These are phyloP conservation scores for Lagenaria siceraria DNA, from an alignment of 306 rosid genomes.

Conservation along the genomic window DNA sequence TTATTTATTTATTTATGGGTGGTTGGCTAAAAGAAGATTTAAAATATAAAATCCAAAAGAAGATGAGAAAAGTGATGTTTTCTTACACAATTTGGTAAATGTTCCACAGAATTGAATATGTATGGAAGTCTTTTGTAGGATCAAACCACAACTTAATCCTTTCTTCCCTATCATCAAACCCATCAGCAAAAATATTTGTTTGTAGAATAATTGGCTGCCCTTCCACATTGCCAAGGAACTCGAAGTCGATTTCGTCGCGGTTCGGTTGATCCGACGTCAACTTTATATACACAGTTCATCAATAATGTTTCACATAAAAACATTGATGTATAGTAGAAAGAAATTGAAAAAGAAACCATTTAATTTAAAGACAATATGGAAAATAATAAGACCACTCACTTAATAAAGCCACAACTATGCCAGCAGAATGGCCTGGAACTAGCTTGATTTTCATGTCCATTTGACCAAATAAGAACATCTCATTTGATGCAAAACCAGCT, in stretches of 20 bases:
- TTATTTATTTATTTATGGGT: not conserved
- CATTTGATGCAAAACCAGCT: constrained; percentile 70
- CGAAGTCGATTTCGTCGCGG: constrained; percentile 75
- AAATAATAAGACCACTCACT: constrained; percentile 30
- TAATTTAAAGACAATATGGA: not conserved
- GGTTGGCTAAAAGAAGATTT: not conserved
- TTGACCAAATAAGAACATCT: constrained; percentile 79
- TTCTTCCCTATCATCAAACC: constrained; percentile 66
- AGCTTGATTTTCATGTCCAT: constrained; percentile 87
- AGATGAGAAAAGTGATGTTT: not conserved
- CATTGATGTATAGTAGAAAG: not conserved
- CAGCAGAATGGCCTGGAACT: constrained; percentile 81
- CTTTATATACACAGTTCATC: constrained; percentile 13
- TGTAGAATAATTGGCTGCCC: constrained; percentile 70
- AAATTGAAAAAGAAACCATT: not conserved
- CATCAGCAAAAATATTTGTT: constrained; percentile 70
- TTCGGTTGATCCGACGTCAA: constrained; percentile 78
- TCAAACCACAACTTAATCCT: constrained; percentile 91
- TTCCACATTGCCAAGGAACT: constrained; percentile 75
- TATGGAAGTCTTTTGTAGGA: constrained; percentile 75
- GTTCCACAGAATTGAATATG: constrained; percentile 83
- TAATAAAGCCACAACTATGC: constrained; percentile 84
- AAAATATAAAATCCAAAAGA: not conserved
- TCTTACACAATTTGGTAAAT: constrained; percentile 79
- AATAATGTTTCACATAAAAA: not conserved